Base-by-base conservation (phyloP, 345 rosid genomes). In the Aquilaria sinensis region DNA sequence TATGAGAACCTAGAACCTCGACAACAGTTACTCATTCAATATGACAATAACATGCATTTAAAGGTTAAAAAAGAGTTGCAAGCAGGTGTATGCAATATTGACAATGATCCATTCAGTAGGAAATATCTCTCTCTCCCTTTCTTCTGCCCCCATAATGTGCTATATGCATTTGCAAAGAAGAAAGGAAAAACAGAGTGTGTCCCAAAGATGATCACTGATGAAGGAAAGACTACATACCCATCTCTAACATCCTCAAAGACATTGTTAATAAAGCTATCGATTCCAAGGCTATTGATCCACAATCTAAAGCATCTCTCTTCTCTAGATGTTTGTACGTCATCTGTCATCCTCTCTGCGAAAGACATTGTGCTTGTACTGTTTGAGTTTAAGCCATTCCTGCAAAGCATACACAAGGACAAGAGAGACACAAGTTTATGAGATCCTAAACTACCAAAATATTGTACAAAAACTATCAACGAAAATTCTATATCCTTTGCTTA, bases 271-370 rank as follows among this genome's bases (percentile, higher is more conserved):
- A 86, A 93, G 70, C 79, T 86, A 47, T 29, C 74, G 67, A 87
- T 78, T 66, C 94, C 94, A n/a, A 86, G 84, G 70, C 98, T 86
- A 69, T 88, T 93, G 72, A 93, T 90, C 97, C 98, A 93, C 53
- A 90, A 73, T 47, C 98, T 83, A 56, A 80, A 93, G 71, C 97
- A 90, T 80, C 97, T 84, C 75, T 90, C 96, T 58, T 93, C 95
- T 75, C 97, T 83, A 51, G 83, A 88, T 54, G 92, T 88, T 66
- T 80, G 88, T 47, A 76, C 74, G 74, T 93, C 97, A 62, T 90
- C 98, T 0, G 90, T 77, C 80, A 90, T 90, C 96, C 87, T 93
- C 85, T 90, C 96, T 2, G 96, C 96, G 64, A 79, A 93, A 56
- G 96, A 82, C 63, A 80, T 61, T 53, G 43, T 37, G 8, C 43